phyloP scores from a whole-genome alignment of 2,329 filamentous ascomycete species.

The Zasmidium angulare region DNA sequence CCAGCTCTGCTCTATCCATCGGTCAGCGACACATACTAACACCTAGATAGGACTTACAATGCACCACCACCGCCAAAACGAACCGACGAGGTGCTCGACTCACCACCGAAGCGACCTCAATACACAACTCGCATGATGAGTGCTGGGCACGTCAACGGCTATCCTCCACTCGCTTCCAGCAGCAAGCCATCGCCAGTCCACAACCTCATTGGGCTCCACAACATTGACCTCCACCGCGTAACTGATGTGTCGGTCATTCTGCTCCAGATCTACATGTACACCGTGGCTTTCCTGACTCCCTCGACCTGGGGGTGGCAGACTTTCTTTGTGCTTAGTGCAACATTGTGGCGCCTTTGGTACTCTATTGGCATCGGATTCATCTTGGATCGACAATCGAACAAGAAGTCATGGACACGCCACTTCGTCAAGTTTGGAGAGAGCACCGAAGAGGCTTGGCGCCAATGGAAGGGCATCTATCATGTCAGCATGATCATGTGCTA shows the following conservation, averaged over 20 bases:
- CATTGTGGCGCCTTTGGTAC: constrained; percentile 88
- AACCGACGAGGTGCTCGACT: constrained; percentile 51
- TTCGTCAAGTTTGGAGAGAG: constrained; percentile 96
- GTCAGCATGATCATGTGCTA: constrained; percentile 90
- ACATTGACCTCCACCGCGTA: constrained; percentile 83
- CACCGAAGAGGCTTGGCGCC: constrained; percentile 87
- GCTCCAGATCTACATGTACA: constrained; percentile 71
- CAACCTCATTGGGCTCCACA: constrained; percentile 77
- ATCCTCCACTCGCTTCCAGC: constrained; percentile 42
- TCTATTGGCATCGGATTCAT: constrained; percentile 83
- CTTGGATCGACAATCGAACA: constrained; percentile 79
- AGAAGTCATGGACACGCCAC: constrained; percentile 94
- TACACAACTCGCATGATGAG: constrained; percentile 39
- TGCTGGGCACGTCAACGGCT: constrained; percentile 40
- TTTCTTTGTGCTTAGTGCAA: constrained; percentile 77
- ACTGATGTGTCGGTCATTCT: constrained; percentile 81
- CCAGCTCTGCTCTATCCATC: neutral
- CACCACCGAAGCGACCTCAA: constrained; percentile 38
- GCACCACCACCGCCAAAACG: constrained; percentile 65
- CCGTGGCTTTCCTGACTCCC: constrained; percentile 73
- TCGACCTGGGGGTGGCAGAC: constrained; percentile 72
- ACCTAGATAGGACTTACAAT: constrained; percentile 68
- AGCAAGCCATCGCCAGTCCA: constrained; percentile 69
- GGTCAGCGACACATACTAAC: neutral
- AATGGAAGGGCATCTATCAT: constrained; percentile 97